These are phyloP conservation scores for Lathyrus sativus DNA, from an alignment of 306 rosid species.

Conservation along the genomic window DNA sequence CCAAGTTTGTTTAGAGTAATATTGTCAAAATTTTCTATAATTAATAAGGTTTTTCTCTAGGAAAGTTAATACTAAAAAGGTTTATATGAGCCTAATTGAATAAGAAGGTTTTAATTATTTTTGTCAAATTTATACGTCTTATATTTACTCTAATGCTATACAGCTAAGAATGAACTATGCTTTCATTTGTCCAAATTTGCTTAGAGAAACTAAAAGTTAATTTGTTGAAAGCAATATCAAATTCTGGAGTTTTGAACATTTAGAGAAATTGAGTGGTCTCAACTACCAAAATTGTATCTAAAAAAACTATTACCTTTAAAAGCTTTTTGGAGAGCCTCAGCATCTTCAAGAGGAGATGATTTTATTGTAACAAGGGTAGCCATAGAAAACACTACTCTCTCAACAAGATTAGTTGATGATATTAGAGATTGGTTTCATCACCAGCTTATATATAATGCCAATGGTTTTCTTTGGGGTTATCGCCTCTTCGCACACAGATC, in stretches of 20 bases:
- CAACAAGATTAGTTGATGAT: constrained; percentile 13
- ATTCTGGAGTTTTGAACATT: constrained; percentile 7
- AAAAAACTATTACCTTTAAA: constrained; percentile 48
- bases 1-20: too few relatives aligned
- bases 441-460: constrained; percentile 28
- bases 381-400: constrained; percentile 45
- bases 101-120: too few relatives aligned
- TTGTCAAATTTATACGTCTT: neutral
- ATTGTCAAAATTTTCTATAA: neutral
- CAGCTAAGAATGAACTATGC: constrained; percentile 13
- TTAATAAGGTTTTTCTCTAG: neutral
- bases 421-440: constrained; percentile 5
- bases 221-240: constrained; percentile 6
- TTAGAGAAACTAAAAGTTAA: neutral
- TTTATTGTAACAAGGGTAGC: constrained; percentile 48
- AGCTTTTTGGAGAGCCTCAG: constrained; percentile 64
- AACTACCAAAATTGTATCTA: too few relatives aligned
- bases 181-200: constrained; percentile 25
- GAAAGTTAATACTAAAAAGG: too few relatives aligned
- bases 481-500: constrained; percentile 35
- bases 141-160: neutral
- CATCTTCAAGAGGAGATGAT: constrained; percentile 48
- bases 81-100: too few relatives aligned
- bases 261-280: too few relatives aligned
- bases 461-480: constrained; percentile 40